These are phyloP conservation scores for Paspalum vaginatum DNA, from an alignment of 176 grass and related monocot genomes.

Conservation along the genomic window DNA sequence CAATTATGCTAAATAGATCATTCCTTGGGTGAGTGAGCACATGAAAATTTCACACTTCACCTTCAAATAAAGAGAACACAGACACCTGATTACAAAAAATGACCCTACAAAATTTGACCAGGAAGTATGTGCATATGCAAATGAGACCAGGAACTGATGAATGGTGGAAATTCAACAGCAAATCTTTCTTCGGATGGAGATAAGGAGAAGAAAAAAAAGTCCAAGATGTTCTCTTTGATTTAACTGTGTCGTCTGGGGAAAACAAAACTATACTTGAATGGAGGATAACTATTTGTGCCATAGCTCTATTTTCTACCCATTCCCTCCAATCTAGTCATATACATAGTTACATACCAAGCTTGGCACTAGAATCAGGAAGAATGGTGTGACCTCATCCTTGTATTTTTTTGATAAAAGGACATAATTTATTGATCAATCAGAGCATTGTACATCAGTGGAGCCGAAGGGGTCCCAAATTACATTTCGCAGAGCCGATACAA, in stretches of 20 bases:
- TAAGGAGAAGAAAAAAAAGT: constrained; percentile 3
- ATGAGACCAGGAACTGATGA: constrained; percentile 7
- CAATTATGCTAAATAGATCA: constrained; percentile 13
- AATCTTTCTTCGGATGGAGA: constrained; percentile 9
- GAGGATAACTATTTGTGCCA: background rate
- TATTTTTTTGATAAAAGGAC: no score
- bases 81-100: background rate
- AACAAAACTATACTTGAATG: background rate
- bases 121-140: background rate
- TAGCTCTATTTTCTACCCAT: background rate
- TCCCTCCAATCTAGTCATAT: background rate
- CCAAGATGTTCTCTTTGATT: background rate
- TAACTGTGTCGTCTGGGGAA: background rate
- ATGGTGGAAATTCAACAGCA: background rate
- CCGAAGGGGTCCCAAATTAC: no score
- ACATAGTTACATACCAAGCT: background rate
- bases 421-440: no score
- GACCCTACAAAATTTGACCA: background rate
- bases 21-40: constrained; percentile 3
- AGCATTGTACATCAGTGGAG: no score
- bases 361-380: constrained; percentile 13
- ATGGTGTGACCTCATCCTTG: background rate
- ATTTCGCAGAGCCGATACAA: no score
- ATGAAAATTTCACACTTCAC: background rate
- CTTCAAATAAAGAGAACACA: background rate